These are phyloP conservation scores for Tylopilus sp. DNA, from an alignment of 768 basidiomycete genomes.

Conservation along the genomic window DNA sequence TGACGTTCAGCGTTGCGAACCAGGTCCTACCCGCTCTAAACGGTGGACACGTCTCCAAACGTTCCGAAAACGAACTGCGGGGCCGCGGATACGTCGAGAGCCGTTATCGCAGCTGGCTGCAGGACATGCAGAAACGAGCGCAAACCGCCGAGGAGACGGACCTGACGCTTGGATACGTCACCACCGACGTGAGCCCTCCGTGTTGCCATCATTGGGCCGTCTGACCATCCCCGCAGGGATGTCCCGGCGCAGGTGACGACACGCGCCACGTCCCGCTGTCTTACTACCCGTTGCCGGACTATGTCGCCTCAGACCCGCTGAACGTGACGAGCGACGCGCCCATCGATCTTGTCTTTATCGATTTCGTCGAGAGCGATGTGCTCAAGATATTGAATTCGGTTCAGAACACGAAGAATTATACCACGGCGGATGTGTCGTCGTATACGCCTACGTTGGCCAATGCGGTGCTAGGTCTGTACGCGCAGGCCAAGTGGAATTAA, in stretches of 20 bases:
- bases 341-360: conserved; percentile 74
- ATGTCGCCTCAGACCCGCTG: conserved; percentile 55
- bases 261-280: conserved; percentile 59
- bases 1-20: conserved; percentile 49
- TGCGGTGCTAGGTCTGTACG: conserved; percentile 39
- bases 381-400: conserved; percentile 53
- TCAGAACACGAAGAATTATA: conserved; percentile 49
- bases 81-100: conserved; percentile 47
- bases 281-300: conserved; percentile 52
- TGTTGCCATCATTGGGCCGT: neutral
- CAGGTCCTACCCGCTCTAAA: conserved; percentile 55
- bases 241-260: conserved; percentile 77
- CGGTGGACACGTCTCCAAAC: conserved; percentile 27
- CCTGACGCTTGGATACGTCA: conserved; percentile 74
- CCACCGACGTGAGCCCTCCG: conserved; percentile 49
- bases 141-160: conserved; percentile 42
- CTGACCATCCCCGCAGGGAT: conserved; percentile 39
- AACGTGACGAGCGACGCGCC: conserved; percentile 44
- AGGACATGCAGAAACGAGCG: conserved; percentile 45
- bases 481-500: conserved; percentile 28
- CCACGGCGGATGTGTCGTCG: conserved; percentile 43
- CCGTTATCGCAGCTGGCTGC: conserved; percentile 55
- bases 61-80: conserved; percentile 25
- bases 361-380: conserved; percentile 59
- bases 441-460: conserved; percentile 50